Conservation (phyloP, 768 basidiomycete genomes). For the Lentinula raphanica region DNA sequence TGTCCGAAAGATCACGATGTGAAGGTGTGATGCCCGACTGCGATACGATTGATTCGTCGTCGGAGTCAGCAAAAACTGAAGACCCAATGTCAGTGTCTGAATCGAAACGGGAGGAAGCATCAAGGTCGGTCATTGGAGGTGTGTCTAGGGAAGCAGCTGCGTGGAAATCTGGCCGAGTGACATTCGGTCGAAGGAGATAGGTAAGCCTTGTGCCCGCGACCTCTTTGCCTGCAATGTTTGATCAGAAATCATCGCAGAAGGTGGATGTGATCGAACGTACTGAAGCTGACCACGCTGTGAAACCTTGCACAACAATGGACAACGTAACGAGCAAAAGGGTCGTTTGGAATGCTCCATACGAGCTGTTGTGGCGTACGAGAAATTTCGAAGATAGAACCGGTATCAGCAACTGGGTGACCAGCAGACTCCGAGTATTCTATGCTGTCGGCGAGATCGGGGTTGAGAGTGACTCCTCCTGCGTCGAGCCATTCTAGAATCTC, state of each 20-base stretch:
- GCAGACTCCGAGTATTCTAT: slow-evolving; percentile 17
- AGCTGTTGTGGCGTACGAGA: slow-evolving; percentile 60
- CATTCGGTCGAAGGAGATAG: slow-evolving; percentile 76
- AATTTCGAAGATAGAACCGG: slow-evolving; percentile 58
- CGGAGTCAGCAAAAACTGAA: slow-evolving; percentile 44
- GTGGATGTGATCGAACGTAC: slow-evolving; percentile 34
- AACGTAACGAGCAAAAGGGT: slow-evolving; percentile 73
- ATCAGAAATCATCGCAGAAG: too few species aligned
- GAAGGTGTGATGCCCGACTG: neutral
- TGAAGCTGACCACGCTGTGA: slow-evolving; percentile 77
- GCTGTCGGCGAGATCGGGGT: slow-evolving; percentile 36
- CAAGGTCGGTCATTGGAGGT: slow-evolving; percentile 67
- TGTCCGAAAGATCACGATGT: slow-evolving; percentile 16
- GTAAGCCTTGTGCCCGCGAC: slow-evolving; percentile 57
- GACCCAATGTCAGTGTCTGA: slow-evolving; percentile 51
- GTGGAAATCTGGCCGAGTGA: slow-evolving; percentile 51
- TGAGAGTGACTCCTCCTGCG: slow-evolving; percentile 48
- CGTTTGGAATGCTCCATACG: slow-evolving; percentile 67
- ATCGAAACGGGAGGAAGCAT: slow-evolving; percentile 46
- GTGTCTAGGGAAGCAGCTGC: slow-evolving; percentile 50
- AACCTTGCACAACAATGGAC: slow-evolving; percentile 81
- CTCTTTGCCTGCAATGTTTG: slow-evolving; percentile 58
- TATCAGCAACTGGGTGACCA: slow-evolving; percentile 46
- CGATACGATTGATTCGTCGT: slow-evolving; percentile 19
- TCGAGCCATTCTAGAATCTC: slow-evolving; percentile 62